Percentiles rank a stretch among this genome's conserved stretches.
phyloP scores from a whole-genome alignment of 2,329 filamentous ascomycete species.

The Verticillium dahliae region DNA sequence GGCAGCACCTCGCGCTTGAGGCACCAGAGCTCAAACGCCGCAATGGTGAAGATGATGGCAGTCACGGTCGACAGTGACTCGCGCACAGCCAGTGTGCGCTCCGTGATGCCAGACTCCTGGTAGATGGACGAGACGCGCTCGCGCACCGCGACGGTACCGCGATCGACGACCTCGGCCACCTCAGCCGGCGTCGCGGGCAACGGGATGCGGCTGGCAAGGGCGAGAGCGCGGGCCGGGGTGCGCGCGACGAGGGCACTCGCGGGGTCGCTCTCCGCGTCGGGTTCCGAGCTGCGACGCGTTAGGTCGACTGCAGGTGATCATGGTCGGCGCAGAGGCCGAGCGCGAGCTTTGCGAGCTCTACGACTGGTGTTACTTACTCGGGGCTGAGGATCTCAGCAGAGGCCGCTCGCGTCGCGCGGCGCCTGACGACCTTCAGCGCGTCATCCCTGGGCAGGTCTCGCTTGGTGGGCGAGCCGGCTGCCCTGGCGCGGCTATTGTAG shows the following conservation, averaged over 20 bases:
- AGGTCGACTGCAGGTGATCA: neutral
- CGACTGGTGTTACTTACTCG: conserved; percentile 33
- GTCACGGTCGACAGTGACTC: conserved; percentile 66
- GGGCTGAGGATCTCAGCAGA: conserved; percentile 32
- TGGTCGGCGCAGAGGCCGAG: conserved; percentile 1
- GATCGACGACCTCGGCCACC: conserved; percentile 71
- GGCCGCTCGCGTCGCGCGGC: conserved; percentile 35
- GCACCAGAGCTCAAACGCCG: conserved; percentile 63
- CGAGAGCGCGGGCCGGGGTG: conserved; percentile 44
- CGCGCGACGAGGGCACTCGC: conserved; percentile 37
- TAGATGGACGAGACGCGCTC: conserved; percentile 59
- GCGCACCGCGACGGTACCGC: conserved; percentile 59
- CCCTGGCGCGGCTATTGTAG: conserved; percentile 62
- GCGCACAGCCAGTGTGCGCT: conserved; percentile 59
- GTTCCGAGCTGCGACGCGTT: conserved; percentile 15
- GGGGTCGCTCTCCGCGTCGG: conserved; percentile 22
- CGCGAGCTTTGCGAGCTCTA: neutral
- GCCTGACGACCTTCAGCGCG: conserved; percentile 37
- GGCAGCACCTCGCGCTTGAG: conserved; percentile 67
- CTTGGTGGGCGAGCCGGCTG: conserved; percentile 56
- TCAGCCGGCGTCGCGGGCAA: conserved; percentile 75
- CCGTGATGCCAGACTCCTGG: conserved; percentile 58
- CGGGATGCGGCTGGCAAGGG: conserved; percentile 56
- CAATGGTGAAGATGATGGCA: conserved; percentile 62
- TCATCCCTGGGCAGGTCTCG: conserved; percentile 35